A percentile compares a stretch with the other conserved stretches of the same genome.
Evolutionary conservation across 257 asterid species (phyloP).

Genomic region (Plantago major): DNA sequence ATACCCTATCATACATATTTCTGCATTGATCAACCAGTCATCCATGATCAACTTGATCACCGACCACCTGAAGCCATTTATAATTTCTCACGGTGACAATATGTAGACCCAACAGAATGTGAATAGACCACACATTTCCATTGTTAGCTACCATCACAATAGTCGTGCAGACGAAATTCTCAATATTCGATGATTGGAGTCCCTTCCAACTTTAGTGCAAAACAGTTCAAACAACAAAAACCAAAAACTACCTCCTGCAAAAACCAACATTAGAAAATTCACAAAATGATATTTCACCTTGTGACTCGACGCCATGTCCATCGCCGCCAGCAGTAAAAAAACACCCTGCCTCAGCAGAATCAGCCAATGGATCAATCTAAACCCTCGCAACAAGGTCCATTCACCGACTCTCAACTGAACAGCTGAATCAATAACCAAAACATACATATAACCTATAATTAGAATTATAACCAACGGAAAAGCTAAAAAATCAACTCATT

Average conservation of each 20-base stretch:
- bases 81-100: not conserved
- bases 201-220: constrained; percentile 1
- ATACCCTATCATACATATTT: too few species aligned
- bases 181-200: not conserved
- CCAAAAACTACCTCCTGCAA: constrained; percentile 5
- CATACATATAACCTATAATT: constrained; percentile 6
- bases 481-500: constrained; percentile 12
- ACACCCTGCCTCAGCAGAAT: constrained; percentile 29
- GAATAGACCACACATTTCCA: not conserved
- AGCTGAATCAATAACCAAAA: constrained; percentile 36
- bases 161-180: not conserved
- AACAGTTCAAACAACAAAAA: not conserved
- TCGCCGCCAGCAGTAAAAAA: constrained; percentile 30
- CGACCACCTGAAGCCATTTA: too few species aligned
- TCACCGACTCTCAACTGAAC: constrained; percentile 21
- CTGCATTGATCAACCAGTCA: too few species aligned
- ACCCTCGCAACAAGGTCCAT: constrained; percentile 27
- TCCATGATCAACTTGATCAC: too few species aligned
- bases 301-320: constrained; percentile 83
- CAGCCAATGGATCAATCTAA: constrained; percentile 21
- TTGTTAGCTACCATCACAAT: not conserved
- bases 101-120: too few species aligned
- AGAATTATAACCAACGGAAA: not conserved
- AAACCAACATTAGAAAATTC: constrained; percentile 3
- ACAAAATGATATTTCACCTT: constrained; percentile 42